Percentiles rank a stretch among this genome's conserved stretches.
phyloP scores from a whole-genome alignment of 129 eudicot species.

The Flaveria brownii region DNA sequence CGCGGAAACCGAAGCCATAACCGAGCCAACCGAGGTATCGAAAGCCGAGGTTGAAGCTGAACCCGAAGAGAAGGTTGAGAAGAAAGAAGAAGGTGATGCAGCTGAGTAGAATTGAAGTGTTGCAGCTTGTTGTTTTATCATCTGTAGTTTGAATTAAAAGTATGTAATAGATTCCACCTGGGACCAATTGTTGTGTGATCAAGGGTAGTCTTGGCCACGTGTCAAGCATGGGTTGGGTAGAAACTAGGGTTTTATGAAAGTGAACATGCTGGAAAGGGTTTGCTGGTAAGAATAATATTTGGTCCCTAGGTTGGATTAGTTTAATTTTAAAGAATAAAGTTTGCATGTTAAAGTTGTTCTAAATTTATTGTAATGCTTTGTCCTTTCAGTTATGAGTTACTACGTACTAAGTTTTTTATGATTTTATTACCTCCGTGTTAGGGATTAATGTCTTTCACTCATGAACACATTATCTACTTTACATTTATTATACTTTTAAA shows the following conservation, averaged over 20 bases:
- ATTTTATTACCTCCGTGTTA: neutral
- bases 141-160: conserved; percentile 27
- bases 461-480: too few species aligned
- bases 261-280: conserved; percentile 19
- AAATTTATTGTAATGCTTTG: conserved; percentile 18
- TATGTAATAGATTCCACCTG: conserved; percentile 31
- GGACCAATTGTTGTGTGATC: conserved; percentile 33
- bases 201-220: conserved; percentile 35
- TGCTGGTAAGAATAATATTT: conserved; percentile 34
- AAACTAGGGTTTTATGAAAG: conserved; percentile 11
- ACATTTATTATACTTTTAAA: too few species aligned
- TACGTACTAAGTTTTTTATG: neutral
- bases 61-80: conserved; percentile 25
- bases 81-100: conserved; percentile 30
- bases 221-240: conserved; percentile 39
- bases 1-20: conserved; percentile 11
- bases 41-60: conserved; percentile 22
- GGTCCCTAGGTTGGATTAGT: conserved; percentile 29
- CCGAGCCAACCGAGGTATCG: conserved; percentile 24
- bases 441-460: too few species aligned
- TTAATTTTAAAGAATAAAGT: conserved; percentile 27
- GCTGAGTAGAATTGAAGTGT: conserved; percentile 20
- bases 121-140: neutral
- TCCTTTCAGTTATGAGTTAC: conserved; percentile 12
- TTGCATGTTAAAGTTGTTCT: conserved; percentile 28